Evolutionary conservation across 169 alveolate genomes (phyloP), one percentile per base, ranked within the genome.

Genomic region (Cytauxzoon felis): DNA sequence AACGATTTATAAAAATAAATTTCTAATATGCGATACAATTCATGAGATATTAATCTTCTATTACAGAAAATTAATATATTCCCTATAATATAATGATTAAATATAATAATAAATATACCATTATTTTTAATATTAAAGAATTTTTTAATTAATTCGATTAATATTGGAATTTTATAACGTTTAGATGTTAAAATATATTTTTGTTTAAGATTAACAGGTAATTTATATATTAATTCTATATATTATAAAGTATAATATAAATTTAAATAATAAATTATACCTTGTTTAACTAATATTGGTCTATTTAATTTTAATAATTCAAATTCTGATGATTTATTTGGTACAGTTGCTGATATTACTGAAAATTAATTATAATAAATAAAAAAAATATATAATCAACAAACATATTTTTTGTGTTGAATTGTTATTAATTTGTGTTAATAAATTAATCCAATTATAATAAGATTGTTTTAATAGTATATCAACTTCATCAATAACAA

Each of bases 271-370:
- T 38, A 13, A 38, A 38, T 38, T 38, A 3, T 49, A 19, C 54
- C 47, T 21, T 34, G 41, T 47, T 48, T 71, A 34, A 71, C 23
- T 32, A 71, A n/a, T 6, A 71, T 40, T 11, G 82, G 82, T 38
- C 82, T 48, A 29, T 71, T 26, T 24, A 71, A 59, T 9, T 71
- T 61, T 27, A 71, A 19, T 9, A 58, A 34, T 42, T 71, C 82
- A 43, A 71, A 61, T 19, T 71, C 82, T n/a, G 69, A 24, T 7
- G 82, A 71, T 33, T 71, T 71, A 18, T 38, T 59, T 11, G 82
- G 82, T 5, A 71, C 57, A 4, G 82, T 71, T n/a, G 82, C 82
- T 4, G 82, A 71, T 7, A 71, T 76, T 47, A 71, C 80, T 68
- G 66, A 18, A 32, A 5, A 49, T 24, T 8, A n/a, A 3, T 48